These are phyloP conservation scores for Candida alai DNA, from an alignment of 805 yeast genomes.

Conservation along the genomic window DNA sequence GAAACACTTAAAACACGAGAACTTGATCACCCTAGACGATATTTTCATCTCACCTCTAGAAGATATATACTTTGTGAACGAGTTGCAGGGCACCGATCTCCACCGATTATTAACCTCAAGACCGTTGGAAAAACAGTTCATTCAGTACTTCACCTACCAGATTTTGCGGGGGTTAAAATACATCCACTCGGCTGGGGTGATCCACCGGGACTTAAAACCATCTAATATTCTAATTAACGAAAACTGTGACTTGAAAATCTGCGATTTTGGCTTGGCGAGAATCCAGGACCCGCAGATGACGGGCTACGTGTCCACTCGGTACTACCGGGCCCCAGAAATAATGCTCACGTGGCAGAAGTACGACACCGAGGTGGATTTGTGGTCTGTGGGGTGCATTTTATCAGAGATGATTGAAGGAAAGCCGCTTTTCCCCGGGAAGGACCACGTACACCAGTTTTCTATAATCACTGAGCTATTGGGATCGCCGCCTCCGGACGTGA, in stretches of 20 bases:
- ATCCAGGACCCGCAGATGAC: conserved; percentile 99
- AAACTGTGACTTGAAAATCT: conserved; percentile 85
- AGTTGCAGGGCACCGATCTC: conserved; percentile 92
- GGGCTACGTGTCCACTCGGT: conserved; percentile 93
- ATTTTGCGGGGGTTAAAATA: conserved; percentile 85
- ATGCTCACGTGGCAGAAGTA: conserved; percentile 99
- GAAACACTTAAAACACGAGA: conserved; percentile 92
- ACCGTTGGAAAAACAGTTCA: conserved; percentile 93
- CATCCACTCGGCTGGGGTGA: conserved; percentile 89
- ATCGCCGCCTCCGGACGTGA: conserved; percentile 93
- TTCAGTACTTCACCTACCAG: conserved; percentile 94
- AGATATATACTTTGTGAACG: conserved; percentile 95
- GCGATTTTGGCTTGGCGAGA: conserved; percentile 94
- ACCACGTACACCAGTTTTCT: conserved; percentile 96
- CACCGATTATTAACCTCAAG: conserved; percentile 88
- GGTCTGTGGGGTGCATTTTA: conserved; percentile 97
- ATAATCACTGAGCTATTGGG: conserved; percentile 95
- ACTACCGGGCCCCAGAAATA: conserved; percentile 96
- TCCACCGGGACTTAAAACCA: conserved; percentile 86
- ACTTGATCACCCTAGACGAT: conserved; percentile 87
- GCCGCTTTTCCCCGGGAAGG: conserved; percentile 96
- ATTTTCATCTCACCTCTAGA: conserved; percentile 92
- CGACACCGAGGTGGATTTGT: conserved; percentile 93
- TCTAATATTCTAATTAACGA: conserved; percentile 81
- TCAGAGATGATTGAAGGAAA: conserved; percentile 98